Evolutionary conservation across 441 rosid species (phyloP).

Genomic region (Flueggea neowawraea): DNA sequence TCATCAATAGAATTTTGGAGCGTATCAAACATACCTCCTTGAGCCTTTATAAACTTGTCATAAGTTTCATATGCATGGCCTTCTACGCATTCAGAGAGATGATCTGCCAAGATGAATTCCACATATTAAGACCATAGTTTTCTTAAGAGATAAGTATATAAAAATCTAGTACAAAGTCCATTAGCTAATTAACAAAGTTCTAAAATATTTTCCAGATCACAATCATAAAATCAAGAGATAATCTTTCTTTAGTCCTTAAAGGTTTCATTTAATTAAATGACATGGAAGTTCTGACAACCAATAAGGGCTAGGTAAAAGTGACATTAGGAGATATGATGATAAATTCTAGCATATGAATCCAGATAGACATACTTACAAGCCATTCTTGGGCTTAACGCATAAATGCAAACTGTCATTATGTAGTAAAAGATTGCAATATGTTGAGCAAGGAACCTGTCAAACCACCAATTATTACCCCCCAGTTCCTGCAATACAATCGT

Average conservation of each 20-base stretch:
- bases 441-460: constrained; percentile 88
- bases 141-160: too few species aligned
- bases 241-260: too few species aligned
- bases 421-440: constrained; percentile 76
- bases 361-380: constrained; percentile 64
- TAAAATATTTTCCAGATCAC: too few species aligned
- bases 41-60: constrained; percentile 83
- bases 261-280: too few species aligned
- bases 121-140: neutral
- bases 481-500: constrained; percentile 60
- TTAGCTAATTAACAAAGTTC: too few species aligned
- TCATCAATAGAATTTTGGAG: neutral
- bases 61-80: constrained; percentile 87
- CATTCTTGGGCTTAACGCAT: constrained; percentile 93
- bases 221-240: too few species aligned
- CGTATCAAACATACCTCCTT: constrained; percentile 52
- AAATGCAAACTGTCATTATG: constrained; percentile 85
- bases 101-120: constrained; percentile 50
- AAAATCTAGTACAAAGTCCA: too few species aligned
- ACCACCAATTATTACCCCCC: constrained; percentile 96
- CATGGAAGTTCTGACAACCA: neutral
- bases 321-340: neutral
- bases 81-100: constrained; percentile 96
- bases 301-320: neutral
- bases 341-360: neutral